These are phyloP conservation scores for Penicillium oxalicum DNA, from an alignment of 2,329 filamentous ascomycete species.

Conservation along the genomic window DNA sequence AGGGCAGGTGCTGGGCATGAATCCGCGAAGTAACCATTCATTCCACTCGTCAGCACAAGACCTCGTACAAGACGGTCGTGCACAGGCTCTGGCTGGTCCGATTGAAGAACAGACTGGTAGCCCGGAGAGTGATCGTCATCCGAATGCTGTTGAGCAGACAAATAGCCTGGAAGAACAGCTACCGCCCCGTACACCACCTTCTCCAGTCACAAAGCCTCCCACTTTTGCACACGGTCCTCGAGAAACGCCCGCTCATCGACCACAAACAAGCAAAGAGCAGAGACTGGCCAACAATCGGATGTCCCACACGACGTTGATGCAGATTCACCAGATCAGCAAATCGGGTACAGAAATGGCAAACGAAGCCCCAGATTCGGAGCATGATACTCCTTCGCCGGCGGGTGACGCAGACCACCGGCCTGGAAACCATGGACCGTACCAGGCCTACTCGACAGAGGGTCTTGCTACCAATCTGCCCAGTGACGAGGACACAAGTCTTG, in stretches of 20 bases:
- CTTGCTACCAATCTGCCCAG: conserved; percentile 7
- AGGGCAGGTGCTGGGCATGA: conserved; percentile 10
- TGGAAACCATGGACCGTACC: neutral
- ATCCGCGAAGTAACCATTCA: conserved; percentile 23
- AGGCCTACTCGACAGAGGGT: neutral
- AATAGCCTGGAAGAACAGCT: conserved; percentile 33
- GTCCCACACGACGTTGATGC: conserved; percentile 72
- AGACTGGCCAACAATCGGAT: conserved; percentile 77
- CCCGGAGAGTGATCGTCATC: conserved; percentile 35
- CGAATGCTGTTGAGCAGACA: conserved; percentile 14
- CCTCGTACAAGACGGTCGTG: conserved; percentile 20
- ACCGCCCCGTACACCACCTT: conserved; percentile 56
- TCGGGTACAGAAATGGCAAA: conserved; percentile 38
- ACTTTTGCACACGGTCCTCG: conserved; percentile 71
- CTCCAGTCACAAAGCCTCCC: conserved; percentile 72
- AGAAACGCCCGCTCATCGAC: conserved; percentile 61
- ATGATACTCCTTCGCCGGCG: conserved; percentile 20
- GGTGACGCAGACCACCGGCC: conserved; percentile 6
- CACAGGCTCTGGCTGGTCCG: conserved; percentile 19
- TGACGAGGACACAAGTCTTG: conserved; percentile 17
- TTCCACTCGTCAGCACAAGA: conserved; percentile 36
- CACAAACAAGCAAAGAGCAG: conserved; percentile 69
- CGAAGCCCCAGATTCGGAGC: conserved; percentile 28
- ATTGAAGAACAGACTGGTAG: conserved; percentile 38
- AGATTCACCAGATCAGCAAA: conserved; percentile 66